These are phyloP conservation scores for Stromatinia cepivora DNA, from an alignment of 2,329 filamentous ascomycete species.

Conservation along the genomic window DNA sequence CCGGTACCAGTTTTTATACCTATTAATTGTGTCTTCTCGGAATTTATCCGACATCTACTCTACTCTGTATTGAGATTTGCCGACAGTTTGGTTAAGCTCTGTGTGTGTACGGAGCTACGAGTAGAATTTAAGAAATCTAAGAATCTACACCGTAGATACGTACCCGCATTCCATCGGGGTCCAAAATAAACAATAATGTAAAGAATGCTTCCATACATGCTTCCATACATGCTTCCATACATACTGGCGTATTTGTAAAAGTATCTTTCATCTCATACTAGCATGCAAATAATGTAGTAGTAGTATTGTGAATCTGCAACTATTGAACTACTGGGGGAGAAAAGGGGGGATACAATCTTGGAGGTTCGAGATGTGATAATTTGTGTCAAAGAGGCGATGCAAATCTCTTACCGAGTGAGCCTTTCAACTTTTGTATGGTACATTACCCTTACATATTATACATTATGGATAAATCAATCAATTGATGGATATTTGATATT, in stretches of 20 bases:
- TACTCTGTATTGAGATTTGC: neutral
- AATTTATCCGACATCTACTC: neutral
- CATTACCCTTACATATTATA: neutral
- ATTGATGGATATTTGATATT: constrained; percentile 8
- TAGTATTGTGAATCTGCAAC: neutral
- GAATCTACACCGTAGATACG: neutral
- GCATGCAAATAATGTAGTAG: neutral
- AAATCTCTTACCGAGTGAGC: constrained; percentile 10
- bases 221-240: neutral
- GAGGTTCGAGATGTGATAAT: neutral
- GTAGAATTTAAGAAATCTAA: no score
- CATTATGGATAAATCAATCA: neutral
- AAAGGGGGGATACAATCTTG: neutral
- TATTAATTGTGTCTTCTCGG: neutral
- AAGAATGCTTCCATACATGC: neutral
- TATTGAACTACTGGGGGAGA: neutral
- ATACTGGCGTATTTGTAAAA: neutral
- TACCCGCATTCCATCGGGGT: constrained; percentile 2
- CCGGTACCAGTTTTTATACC: neutral
- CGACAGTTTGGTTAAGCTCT: neutral
- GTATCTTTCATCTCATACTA: neutral
- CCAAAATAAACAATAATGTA: neutral
- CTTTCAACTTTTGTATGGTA: neutral
- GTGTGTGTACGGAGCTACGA: no score
- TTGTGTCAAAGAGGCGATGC: neutral